A percentile compares a stretch with the other conserved stretches of the same genome.
Conservation (phyloP, 1,284 basidiomycete species). For the Sporisorium scitamineum region DNA sequence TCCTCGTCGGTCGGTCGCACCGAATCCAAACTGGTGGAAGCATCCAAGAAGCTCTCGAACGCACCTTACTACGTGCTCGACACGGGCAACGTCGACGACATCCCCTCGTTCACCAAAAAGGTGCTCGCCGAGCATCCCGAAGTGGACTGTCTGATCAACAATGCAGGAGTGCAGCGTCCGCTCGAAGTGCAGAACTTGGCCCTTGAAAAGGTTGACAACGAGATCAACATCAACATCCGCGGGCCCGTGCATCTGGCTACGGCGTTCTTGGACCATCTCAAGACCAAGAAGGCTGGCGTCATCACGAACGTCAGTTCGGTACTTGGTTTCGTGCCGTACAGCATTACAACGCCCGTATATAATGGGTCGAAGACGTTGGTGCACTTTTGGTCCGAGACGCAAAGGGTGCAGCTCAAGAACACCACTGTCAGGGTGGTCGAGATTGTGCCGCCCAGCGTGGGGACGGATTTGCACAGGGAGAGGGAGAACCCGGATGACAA, state of each 20-base stretch:
- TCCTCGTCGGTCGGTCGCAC: constrained; percentile 70
- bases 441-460: constrained; percentile 64
- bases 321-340: constrained; percentile 57
- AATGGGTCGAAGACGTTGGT: constrained; percentile 60
- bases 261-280: constrained; percentile 60
- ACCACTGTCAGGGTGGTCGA: constrained; percentile 62
- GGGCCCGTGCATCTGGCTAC: constrained; percentile 64
- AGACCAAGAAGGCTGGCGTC: constrained; percentile 51
- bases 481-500: constrained; percentile 61
- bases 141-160: constrained; percentile 71
- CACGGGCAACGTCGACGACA: constrained; percentile 64
- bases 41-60: constrained; percentile 64
- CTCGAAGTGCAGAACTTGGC: constrained; percentile 62
- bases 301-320: constrained; percentile 64
- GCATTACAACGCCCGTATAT: constrained; percentile 57
- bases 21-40: constrained; percentile 66
- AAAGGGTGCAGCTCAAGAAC: constrained; percentile 59
- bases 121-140: constrained; percentile 69
- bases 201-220: constrained; percentile 59
- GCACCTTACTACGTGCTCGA: constrained; percentile 70
- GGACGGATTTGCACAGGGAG: constrained; percentile 59
- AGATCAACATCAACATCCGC: constrained; percentile 64
- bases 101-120: constrained; percentile 64
- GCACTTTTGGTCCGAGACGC: constrained; percentile 63
- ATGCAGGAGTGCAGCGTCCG: constrained; percentile 70